Conservation (phyloP, 805 yeast genomes). For the Sugiyamaella valdiviana region DNA sequence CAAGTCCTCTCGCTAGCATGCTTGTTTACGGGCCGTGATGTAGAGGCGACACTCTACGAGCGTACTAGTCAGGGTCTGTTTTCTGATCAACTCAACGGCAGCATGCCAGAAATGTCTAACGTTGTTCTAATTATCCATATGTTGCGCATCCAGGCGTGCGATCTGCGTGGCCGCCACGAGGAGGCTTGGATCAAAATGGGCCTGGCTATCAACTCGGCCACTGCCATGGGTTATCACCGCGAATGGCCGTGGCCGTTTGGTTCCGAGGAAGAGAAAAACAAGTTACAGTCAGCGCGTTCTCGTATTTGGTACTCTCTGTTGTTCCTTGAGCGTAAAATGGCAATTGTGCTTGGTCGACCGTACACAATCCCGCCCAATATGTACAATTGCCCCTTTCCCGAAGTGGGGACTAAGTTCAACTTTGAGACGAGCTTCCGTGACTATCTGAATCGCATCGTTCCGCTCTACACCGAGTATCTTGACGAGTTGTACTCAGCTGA, state of each 20-base stretch:
- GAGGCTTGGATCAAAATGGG: conserved; percentile 39
- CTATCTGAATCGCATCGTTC: conserved; percentile 11
- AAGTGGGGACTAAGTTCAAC: conserved; percentile 1
- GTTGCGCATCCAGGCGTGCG: conserved; percentile 10
- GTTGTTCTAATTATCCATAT: conserved; percentile 7
- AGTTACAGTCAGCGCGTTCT: conserved; percentile 1
- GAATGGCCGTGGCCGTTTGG: conserved; percentile 18
- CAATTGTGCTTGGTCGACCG: conserved; percentile 16
- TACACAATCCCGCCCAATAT: conserved; percentile 5
- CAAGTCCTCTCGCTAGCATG: conserved; percentile 14
- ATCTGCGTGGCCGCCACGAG: conserved; percentile 13
- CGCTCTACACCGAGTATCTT: conserved; percentile 11
- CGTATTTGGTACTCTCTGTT: conserved; percentile 15
- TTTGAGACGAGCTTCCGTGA: conserved; percentile 16
- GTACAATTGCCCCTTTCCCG: conserved; percentile 9
- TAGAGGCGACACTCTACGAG: conserved; percentile 11
- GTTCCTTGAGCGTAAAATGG: conserved; percentile 11
- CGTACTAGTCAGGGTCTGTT: not conserved
- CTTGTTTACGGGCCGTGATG: conserved; percentile 4
- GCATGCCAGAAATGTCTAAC: conserved; percentile 2
- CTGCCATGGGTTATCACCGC: conserved; percentile 35
- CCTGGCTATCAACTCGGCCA: conserved; percentile 39
- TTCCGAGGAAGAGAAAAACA: not conserved
- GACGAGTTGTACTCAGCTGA: conserved; percentile 8
- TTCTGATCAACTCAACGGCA: conserved; percentile 2